These are phyloP conservation scores for Ascochyta lentis DNA, from an alignment of 2,329 filamentous ascomycete species.

Conservation along the genomic window DNA sequence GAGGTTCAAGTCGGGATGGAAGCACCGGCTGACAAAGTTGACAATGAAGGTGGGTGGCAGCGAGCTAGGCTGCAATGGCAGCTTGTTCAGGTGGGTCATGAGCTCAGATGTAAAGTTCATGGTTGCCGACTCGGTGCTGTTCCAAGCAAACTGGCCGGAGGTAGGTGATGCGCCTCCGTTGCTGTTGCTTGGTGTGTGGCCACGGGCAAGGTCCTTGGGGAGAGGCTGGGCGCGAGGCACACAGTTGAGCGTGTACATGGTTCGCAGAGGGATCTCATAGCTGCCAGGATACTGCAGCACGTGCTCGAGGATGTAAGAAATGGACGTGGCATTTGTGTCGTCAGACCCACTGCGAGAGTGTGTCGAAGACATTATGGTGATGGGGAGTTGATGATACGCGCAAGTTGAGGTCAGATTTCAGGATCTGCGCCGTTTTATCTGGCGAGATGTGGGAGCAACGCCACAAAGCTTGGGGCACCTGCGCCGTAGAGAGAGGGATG, in stretches of 20 bases:
- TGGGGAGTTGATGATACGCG: slow-evolving; percentile 1
- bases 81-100: slow-evolving; percentile 63
- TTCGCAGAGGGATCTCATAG: slow-evolving; percentile 71
- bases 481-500: slow-evolving; percentile 7
- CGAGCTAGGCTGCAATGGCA: slow-evolving; percentile 66
- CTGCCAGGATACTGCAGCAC: slow-evolving; percentile 66
- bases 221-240: slow-evolving; percentile 57
- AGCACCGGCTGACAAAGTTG: slow-evolving; percentile 66
- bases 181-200: slow-evolving; percentile 46
- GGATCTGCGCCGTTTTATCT: slow-evolving; percentile 18
- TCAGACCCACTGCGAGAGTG: slow-evolving; percentile 50
- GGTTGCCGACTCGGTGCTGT: slow-evolving; percentile 45
- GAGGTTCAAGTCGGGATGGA: slow-evolving; percentile 61
- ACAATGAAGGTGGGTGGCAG: slow-evolving; percentile 69
- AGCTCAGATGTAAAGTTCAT: slow-evolving; percentile 59
- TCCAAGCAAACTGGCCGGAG: slow-evolving; percentile 40
- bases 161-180: slow-evolving; percentile 47
- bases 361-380: slow-evolving; percentile 38
- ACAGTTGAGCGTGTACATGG: slow-evolving; percentile 72
- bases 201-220: slow-evolving; percentile 36
- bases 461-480: slow-evolving; percentile 16
- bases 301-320: slow-evolving; percentile 50
- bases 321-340: slow-evolving; percentile 40
- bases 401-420: background rate
- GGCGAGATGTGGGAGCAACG: slow-evolving; percentile 13